Base-by-base conservation (phyloP, 2,329 filamentous ascomycete genomes). In the Colletotrichum sp. region DNA sequence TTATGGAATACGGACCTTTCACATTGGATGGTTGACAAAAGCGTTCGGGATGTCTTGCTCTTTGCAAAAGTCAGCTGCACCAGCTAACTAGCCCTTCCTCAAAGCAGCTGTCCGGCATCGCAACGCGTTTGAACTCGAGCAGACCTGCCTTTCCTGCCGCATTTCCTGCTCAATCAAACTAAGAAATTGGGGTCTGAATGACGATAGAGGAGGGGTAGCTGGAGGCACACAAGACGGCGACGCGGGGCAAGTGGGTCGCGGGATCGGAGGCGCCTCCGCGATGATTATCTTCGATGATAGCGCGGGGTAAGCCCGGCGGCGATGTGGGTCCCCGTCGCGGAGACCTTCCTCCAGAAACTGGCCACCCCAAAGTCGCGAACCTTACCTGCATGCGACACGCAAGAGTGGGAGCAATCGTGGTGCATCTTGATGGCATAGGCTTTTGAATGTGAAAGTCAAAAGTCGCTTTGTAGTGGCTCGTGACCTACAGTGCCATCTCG, bases 71-170 rank as follows among this genome's bases (percentile, higher is more conserved):
- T 26, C 36, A 60, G 21, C 52, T 67, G 34, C 52, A 30, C 67
- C 21, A 52, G 67, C 24, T 26, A 26, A 71, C 57, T 10, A 52
- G 18, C 58, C 38, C 18, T 21, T 28, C 34, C 10, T 9, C 28
- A n/a, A 32, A 9, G 24, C 8, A 4, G 4, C 9, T 5, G 15
- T 16, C 38, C 68, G 58, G 28, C 28, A 71, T 61, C 68, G 36
- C 36, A 52, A 18, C 0, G 9, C 16, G 6, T 1, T 18, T 4
- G 28, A 32, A 21, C 32, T 58, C 43, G 69, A 67, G 48, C 48
- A 72, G 61, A 52, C 69, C 61, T 72, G 69, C 69, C 69, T 72
- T 10, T 72, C 65, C 32, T 32, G 48, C 66, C 43, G 18, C 24
- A 32, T 36, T 26, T 24, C 6, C n/a, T 28, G 16, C 58, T 34